Percentiles rank a stretch among this genome's conserved stretches.
phyloP scores from a whole-genome alignment of 1,139 yeast species.

The Pichia kudriavzevii region DNA sequence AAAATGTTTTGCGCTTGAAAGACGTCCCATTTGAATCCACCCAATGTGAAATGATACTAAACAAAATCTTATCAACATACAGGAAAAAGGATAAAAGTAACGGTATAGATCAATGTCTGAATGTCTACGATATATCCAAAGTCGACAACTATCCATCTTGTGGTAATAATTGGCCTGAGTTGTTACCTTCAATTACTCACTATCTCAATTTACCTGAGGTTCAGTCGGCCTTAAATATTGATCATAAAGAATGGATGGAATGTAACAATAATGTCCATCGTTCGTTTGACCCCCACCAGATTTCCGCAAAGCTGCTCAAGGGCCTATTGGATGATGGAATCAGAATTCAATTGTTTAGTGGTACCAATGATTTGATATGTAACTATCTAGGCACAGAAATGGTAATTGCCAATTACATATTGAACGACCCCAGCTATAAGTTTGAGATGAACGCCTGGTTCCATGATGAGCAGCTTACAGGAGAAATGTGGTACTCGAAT shows the following conservation, averaged over 20 bases:
- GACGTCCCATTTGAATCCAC: conserved; percentile 29
- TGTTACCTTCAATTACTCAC: conserved; percentile 47
- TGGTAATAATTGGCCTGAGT: conserved; percentile 94
- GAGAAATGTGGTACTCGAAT: conserved; percentile 49
- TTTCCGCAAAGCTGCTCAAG: conserved; percentile 62
- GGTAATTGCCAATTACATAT: no score
- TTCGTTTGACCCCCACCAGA: conserved; percentile 39
- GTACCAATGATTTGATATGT: conserved; percentile 85
- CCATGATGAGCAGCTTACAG: conserved; percentile 41
- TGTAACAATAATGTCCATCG: conserved; percentile 57
- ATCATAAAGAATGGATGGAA: conserved; percentile 55
- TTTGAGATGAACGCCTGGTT: conserved; percentile 36
- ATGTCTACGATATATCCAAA: conserved; percentile 74
- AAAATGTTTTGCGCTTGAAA: conserved; percentile 36
- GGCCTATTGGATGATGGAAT: conserved; percentile 46
- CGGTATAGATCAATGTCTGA: conserved; percentile 62
- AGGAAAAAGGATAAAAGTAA: conserved; percentile 6
- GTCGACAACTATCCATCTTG: conserved; percentile 75
- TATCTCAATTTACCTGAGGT: conserved; percentile 55
- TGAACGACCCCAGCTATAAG: no score
- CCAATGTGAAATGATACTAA: conserved; percentile 46
- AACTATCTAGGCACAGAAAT: conserved; percentile 71
- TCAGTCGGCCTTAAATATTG: conserved; percentile 50
- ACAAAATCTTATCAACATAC: conserved; percentile 23
- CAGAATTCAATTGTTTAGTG: conserved; percentile 72